Evolutionary conservation across 2,329 filamentous ascomycete species (phyloP).

Genomic region (Penicillium sp.): DNA sequence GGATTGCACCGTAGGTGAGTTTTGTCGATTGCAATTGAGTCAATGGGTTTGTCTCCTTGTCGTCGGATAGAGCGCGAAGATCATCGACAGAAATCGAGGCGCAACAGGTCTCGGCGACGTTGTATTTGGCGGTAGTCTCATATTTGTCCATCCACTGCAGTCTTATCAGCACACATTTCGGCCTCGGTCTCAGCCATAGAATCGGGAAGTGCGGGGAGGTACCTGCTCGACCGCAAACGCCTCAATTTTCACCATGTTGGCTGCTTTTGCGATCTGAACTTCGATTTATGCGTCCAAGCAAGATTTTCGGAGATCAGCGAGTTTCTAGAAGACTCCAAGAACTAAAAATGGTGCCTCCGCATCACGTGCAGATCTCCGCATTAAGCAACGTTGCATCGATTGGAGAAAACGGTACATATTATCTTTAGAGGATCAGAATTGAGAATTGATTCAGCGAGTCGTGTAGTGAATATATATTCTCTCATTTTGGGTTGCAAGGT

Average conservation of each 20-base stretch:
- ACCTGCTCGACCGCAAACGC: slow-evolving; percentile 60
- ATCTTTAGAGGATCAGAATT: too few relatives aligned
- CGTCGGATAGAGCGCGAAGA: slow-evolving; percentile 48
- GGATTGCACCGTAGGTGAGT: slow-evolving; percentile 68
- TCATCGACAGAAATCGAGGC: slow-evolving; percentile 52
- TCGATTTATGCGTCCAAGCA: too few relatives aligned
- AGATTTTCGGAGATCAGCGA: too few relatives aligned
- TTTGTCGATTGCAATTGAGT: slow-evolving; percentile 45
- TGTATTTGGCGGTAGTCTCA: slow-evolving; percentile 50
- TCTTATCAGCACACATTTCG: slow-evolving; percentile 3
- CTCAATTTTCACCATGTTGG: slow-evolving; percentile 39
- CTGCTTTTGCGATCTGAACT: too few relatives aligned
- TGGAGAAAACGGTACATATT: too few relatives aligned
- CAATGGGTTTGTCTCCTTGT: slow-evolving; percentile 46
- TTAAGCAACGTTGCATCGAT: neutral
- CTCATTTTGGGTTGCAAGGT: too few relatives aligned
- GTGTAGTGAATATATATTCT: too few relatives aligned
- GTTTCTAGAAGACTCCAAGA: too few relatives aligned
- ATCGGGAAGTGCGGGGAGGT: slow-evolving; percentile 34
- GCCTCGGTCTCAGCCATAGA: neutral
- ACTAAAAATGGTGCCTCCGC: neutral
- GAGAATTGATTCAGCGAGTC: too few relatives aligned
- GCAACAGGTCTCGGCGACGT: slow-evolving; percentile 54
- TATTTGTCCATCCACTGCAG: slow-evolving; percentile 53
- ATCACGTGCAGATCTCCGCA: neutral